phyloP scores from a whole-genome alignment of 441 rosid genomes.

The Metrosideros polymorpha region DNA sequence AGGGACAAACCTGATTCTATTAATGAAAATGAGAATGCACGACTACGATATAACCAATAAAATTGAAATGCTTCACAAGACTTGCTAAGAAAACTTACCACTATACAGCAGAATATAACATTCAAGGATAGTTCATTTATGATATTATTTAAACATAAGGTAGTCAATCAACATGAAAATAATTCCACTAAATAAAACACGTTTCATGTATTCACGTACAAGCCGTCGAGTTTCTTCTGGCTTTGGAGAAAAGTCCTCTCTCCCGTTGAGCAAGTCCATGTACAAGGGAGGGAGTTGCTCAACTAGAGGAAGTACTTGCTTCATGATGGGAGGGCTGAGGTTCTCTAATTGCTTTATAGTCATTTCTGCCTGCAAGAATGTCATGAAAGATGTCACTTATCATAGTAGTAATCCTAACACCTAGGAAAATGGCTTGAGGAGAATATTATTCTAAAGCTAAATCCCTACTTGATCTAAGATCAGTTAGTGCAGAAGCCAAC shows the following conservation, averaged over 20 bases:
- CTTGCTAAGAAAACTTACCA: neutral
- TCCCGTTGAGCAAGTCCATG: slow-evolving; percentile 85
- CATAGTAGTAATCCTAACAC: neutral
- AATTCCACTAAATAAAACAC: neutral
- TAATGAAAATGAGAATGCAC: neutral
- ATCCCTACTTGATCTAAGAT: neutral
- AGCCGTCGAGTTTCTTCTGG: slow-evolving; percentile 95
- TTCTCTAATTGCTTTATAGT: slow-evolving; percentile 81
- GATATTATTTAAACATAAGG: neutral
- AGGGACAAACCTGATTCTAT: neutral
- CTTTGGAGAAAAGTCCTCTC: slow-evolving; percentile 89
- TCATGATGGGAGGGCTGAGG: slow-evolving; percentile 87
- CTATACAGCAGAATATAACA: neutral
- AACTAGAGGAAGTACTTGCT: slow-evolving; percentile 87
- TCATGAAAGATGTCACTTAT: neutral
- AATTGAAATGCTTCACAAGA: neutral
- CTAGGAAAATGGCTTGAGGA: neutral
- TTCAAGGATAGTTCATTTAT: neutral
- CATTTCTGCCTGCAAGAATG: slow-evolving; percentile 77
- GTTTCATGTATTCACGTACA: slow-evolving; percentile 36
- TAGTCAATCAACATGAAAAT: neutral
- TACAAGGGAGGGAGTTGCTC: slow-evolving; percentile 94
- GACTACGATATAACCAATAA: neutral
- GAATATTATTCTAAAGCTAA: neutral
- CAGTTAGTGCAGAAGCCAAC: neutral